Conservation (phyloP, 192 early-diverging fungal species). For the Backusella sp. region DNA sequence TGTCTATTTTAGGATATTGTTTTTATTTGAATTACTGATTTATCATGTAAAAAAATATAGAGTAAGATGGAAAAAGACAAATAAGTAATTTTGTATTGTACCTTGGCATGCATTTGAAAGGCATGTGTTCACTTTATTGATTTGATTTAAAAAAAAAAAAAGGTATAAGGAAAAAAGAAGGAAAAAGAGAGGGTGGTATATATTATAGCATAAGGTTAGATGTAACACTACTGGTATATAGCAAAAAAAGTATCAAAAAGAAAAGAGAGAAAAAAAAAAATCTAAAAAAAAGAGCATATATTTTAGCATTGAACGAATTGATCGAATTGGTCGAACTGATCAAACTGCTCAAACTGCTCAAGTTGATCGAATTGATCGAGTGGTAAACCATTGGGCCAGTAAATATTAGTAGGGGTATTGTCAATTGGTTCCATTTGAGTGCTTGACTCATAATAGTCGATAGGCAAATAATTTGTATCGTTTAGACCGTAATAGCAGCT, state of each 20-base stretch:
- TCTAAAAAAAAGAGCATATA: not conserved
- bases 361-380: no score
- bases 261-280: not conserved
- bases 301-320: not conserved
- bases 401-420: not conserved
- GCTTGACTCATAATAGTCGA: not conserved
- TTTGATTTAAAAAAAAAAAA: not conserved
- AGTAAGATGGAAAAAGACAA: not conserved
- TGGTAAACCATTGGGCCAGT: not conserved
- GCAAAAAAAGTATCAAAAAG: not conserved
- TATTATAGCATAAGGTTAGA: conserved; percentile 1
- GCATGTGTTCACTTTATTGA: not conserved
- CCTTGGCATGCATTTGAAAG: not conserved
- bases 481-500: not conserved
- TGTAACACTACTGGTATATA: not conserved
- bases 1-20: not conserved
- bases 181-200: not conserved
- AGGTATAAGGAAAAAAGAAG: not conserved
- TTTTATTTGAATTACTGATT: not conserved
- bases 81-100: not conserved
- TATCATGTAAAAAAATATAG: not conserved
- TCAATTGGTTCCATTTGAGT: not conserved
- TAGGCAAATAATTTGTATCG: not conserved
- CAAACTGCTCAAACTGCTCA: no score
- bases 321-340: not conserved